A percentile compares a stretch with the other conserved stretches of the same genome.
These are phyloP conservation scores for Nicotiana tomentosiformis DNA, from an alignment of 257 asterid genomes.

Conservation along the genomic window DNA sequence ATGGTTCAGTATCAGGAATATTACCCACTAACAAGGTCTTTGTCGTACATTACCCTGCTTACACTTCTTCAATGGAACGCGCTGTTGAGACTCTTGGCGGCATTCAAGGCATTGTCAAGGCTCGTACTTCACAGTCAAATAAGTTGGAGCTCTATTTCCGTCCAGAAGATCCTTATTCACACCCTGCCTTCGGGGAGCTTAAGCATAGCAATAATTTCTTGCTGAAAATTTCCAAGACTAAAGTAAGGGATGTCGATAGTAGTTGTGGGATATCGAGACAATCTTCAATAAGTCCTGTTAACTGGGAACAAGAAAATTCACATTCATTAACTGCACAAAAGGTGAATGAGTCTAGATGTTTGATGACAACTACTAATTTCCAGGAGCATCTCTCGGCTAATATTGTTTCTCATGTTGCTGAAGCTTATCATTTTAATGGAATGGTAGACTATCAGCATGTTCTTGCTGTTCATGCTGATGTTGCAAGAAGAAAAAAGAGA, in stretches of 20 bases:
- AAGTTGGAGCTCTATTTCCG: conserved; percentile 81
- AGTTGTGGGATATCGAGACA: conserved; percentile 12
- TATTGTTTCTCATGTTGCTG: conserved; percentile 15
- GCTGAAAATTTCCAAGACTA: conserved; percentile 58
- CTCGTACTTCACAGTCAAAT: conserved; percentile 51
- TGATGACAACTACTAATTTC: conserved; percentile 12
- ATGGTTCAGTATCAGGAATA: conserved; percentile 66
- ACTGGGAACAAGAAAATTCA: conserved; percentile 21
- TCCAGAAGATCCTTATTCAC: conserved; percentile 96
- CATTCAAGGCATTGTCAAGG: conserved; percentile 58
- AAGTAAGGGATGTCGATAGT: conserved; percentile 25
- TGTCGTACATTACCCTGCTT: conserved; percentile 84
- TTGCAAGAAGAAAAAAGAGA: conserved; percentile 61
- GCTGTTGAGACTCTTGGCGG: conserved; percentile 94
- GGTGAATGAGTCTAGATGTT: conserved; percentile 25
- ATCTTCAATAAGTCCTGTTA: conserved; percentile 24
- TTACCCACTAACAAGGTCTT: conserved; percentile 48
- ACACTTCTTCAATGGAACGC: conserved; percentile 73
- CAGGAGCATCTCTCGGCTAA: conserved; percentile 9
- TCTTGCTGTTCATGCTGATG: conserved; percentile 76
- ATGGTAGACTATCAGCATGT: conserved; percentile 98
- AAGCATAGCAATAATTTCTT: conserved; percentile 52
- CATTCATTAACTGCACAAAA: conserved; percentile 22
- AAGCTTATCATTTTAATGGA: conserved; percentile 76
- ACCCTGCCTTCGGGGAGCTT: conserved; percentile 77